Evolutionary conservation across 2,329 filamentous ascomycete genomes (phyloP).

Genomic region (Drechmeria coniospora): DNA sequence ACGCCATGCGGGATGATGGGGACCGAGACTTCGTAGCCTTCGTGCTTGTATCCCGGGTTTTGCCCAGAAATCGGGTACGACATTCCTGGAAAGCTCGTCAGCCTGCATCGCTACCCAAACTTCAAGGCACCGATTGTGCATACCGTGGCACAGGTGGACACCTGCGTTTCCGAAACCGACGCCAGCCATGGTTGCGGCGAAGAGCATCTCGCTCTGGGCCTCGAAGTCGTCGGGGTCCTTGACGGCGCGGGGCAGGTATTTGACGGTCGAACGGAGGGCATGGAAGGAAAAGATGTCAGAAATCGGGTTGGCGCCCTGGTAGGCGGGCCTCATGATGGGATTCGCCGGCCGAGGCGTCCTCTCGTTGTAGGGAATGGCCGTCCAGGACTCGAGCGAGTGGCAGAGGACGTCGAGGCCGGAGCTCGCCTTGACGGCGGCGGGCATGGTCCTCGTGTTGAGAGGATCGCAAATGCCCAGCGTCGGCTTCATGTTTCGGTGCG

Average conservation of each 20-base stretch:
- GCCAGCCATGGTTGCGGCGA: conserved; percentile 84
- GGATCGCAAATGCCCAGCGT: conserved; percentile 77
- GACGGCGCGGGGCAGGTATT: conserved; percentile 82
- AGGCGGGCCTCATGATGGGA: conserved; percentile 80
- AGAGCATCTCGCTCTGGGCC: conserved; percentile 88
- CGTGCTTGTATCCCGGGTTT: conserved; percentile 76
- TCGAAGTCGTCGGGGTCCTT: conserved; percentile 80
- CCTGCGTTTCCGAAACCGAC: conserved; percentile 97
- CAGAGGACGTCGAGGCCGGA: conserved; percentile 92
- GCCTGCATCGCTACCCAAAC: not conserved
- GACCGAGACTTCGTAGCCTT: conserved; percentile 62
- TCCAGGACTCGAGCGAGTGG: conserved; percentile 93
- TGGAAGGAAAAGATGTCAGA: conserved; percentile 92
- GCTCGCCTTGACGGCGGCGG: conserved; percentile 76
- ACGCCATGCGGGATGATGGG: conserved; percentile 93
- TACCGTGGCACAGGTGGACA: conserved; percentile 60
- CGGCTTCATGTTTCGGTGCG: conserved; percentile 88
- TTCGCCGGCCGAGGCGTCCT: conserved; percentile 72
- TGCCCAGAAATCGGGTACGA: conserved; percentile 94
- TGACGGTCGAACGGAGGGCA: conserved; percentile 68
- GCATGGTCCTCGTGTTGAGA: conserved; percentile 92
- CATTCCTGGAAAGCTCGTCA: conserved; percentile 50
- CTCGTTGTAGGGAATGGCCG: conserved; percentile 86
- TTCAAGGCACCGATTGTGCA: conserved; percentile 10
- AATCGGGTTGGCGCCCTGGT: conserved; percentile 95